A percentile compares a stretch with the other conserved stretches of the same genome.
Evolutionary conservation across 768 basidiomycete genomes (phyloP).

Genomic region (Postia placenta): DNA sequence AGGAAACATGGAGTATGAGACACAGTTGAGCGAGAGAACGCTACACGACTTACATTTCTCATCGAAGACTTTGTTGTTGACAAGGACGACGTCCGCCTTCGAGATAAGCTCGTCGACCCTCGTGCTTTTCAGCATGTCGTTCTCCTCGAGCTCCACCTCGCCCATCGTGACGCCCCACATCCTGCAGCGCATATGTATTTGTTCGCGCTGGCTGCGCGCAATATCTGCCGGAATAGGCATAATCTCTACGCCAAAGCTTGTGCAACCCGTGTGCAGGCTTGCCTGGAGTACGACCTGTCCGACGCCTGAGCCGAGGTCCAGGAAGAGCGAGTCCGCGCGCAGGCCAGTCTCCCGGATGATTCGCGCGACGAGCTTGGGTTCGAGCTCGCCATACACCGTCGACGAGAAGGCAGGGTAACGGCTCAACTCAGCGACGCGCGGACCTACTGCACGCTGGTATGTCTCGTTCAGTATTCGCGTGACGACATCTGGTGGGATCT

Average conservation of each 20-base stretch:
- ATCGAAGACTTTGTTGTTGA: conserved; percentile 83
- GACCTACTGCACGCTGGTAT: conserved; percentile 91
- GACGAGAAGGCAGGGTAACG: conserved; percentile 81
- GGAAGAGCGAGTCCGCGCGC: conserved; percentile 38
- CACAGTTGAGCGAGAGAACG: neutral
- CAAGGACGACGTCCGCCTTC: conserved; percentile 86
- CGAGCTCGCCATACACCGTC: conserved; percentile 86
- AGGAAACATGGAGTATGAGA: conserved; percentile 2
- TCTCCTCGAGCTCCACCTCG: conserved; percentile 73
- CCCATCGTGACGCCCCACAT: conserved; percentile 90
- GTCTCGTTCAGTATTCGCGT: conserved; percentile 83
- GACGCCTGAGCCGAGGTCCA: conserved; percentile 59
- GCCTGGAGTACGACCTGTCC: conserved; percentile 55
- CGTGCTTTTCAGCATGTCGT: conserved; percentile 72
- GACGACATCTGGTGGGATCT: conserved; percentile 58
- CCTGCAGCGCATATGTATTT: conserved; percentile 69
- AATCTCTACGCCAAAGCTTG: conserved; percentile 60
- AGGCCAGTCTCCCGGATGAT: conserved; percentile 48
- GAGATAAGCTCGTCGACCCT: conserved; percentile 65
- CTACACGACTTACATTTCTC: conserved; percentile 53
- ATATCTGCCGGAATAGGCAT: conserved; percentile 74
- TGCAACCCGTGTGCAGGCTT: conserved; percentile 46
- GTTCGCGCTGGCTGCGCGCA: conserved; percentile 68
- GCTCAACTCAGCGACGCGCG: conserved; percentile 73
- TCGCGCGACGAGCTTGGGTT: conserved; percentile 63